These are phyloP conservation scores for Penicilliopsis zonata DNA, from an alignment of 495 filamentous ascomycete genomes.

Conservation along the genomic window DNA sequence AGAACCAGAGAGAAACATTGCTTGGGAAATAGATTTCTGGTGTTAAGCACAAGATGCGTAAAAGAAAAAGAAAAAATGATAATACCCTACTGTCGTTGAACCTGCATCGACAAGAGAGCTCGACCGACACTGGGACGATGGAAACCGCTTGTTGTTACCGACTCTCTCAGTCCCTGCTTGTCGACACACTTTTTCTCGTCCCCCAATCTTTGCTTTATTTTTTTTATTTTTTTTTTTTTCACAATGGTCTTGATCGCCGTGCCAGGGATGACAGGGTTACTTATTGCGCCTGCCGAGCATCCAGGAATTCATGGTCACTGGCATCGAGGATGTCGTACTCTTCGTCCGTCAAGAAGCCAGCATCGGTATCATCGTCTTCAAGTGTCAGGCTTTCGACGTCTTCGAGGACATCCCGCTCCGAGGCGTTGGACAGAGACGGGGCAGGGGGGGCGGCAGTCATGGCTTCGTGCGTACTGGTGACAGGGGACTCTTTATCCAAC, in stretches of 20 bases:
- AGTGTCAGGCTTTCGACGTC: slow-evolving; percentile 58
- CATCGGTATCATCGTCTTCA: slow-evolving; percentile 45
- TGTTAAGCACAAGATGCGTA: too few species aligned
- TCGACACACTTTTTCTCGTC: not conserved
- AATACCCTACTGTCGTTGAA: too few species aligned
- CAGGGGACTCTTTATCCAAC: slow-evolving; percentile 87
- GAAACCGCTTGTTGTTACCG: too few species aligned
- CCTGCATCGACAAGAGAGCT: too few species aligned
- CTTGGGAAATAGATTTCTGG: too few species aligned
- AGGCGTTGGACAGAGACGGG: slow-evolving; percentile 23
- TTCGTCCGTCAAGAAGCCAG: slow-evolving; percentile 84
- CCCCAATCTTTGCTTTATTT: not conserved
- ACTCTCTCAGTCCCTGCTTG: not conserved
- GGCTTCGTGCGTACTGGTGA: slow-evolving; percentile 61
- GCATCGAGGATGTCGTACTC: slow-evolving; percentile 96
- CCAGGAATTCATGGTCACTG: slow-evolving; percentile 76
- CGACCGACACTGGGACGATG: too few species aligned
- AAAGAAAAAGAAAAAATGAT: too few species aligned
- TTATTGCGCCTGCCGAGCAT: slow-evolving; percentile 23
- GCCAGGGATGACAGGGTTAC: slow-evolving; percentile 4
- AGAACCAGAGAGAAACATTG: too few species aligned
- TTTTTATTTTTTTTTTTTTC: slow-evolving; percentile 1
- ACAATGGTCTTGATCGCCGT: not conserved
- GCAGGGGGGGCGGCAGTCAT: slow-evolving; percentile 15
- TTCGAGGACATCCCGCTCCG: slow-evolving; percentile 45